Evolutionary conservation across 306 rosid species (phyloP).

Genomic region (Vigna reflexopilosa): DNA sequence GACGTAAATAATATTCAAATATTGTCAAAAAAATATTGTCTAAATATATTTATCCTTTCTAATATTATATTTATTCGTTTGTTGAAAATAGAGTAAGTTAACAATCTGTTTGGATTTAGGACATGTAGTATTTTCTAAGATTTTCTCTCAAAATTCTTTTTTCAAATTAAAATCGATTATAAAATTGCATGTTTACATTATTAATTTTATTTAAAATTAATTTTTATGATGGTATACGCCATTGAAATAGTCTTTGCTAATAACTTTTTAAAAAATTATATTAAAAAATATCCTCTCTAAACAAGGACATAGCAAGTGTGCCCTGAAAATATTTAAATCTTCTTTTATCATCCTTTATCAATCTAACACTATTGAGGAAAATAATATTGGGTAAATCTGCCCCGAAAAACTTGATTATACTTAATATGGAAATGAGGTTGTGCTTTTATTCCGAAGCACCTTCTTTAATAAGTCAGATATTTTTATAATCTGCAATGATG

Average conservation of each 20-base stretch:
- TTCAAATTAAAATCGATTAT: too few species aligned
- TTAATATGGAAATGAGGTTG: neutral
- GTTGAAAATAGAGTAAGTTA: too few species aligned
- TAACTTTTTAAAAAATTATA: too few species aligned
- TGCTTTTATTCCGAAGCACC: slow-evolving; percentile 12
- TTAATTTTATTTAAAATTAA: neutral
- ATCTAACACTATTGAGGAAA: neutral
- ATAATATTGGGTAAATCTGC: neutral
- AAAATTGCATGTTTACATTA: neutral
- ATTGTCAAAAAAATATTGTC: too few species aligned
- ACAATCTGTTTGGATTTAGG: too few species aligned
- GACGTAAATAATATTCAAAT: too few species aligned
- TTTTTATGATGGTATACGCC: neutral
- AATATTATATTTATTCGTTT: too few species aligned
- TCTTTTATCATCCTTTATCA: neutral
- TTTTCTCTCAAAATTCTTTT: too few species aligned
- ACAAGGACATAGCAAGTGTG: neutral
- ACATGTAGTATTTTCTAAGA: too few species aligned
- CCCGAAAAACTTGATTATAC: neutral
- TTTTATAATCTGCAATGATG: neutral
- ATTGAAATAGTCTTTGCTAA: too few species aligned
- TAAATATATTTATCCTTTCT: too few species aligned
- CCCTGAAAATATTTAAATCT: neutral
- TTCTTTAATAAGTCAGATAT: neutral
- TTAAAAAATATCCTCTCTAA: neutral